Evolutionary conservation across 371 early-diverging fungal genomes (phyloP), one percentile per base, ranked within the genome.

Genomic region (Mortierella polycephala): DNA sequence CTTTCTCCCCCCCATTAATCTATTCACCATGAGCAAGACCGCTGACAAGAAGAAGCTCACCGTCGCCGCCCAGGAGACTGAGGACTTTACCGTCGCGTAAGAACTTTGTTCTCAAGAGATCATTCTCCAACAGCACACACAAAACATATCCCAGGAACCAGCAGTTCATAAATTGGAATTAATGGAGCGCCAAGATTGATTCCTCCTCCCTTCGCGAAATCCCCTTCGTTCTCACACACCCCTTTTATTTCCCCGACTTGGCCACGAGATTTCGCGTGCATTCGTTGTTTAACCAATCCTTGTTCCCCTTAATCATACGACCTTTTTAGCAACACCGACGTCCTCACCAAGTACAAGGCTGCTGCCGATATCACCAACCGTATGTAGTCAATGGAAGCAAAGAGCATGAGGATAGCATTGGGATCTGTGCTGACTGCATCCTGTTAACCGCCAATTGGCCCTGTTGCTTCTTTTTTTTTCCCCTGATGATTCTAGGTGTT

Each of bases 341-440:
- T 96, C 49, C 84, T 94, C 74, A 87, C 87, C 71, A 96, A 96
- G 87, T 97, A 96, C 87, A 93, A 91, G 86, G 88, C 91, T 49
- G 96, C 96, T 30, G 94, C 96, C 60, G 89, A 89, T 23, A 93
- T 96, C 73, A 88, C 95, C 74, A 93, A 95, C 84, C 86, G 92
- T 93, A 87, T 66, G 80, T 69, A 16, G 37, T 52, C 14, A 18
- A 57, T 57, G 54, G 50, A 52, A 20, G 16, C 44, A 40, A 30
- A 30, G 30, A 30, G 4, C 30, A 30, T 30, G 30, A 30, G 30
- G 30, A 30, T 30, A 30, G 30, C 30, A 30, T 30, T 30, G 30
- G 30, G 30, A 30, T 30, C 4, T 30, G 4, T 30, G 30, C 30
- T 30, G 30, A 4, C 30, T 30, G 30, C 30, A 30, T 30, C 30